A percentile compares a stretch with the other conserved stretches of the same genome.
phyloP scores from a whole-genome alignment of 1,139 yeast species.

The Saccharomyces hybrid region DNA sequence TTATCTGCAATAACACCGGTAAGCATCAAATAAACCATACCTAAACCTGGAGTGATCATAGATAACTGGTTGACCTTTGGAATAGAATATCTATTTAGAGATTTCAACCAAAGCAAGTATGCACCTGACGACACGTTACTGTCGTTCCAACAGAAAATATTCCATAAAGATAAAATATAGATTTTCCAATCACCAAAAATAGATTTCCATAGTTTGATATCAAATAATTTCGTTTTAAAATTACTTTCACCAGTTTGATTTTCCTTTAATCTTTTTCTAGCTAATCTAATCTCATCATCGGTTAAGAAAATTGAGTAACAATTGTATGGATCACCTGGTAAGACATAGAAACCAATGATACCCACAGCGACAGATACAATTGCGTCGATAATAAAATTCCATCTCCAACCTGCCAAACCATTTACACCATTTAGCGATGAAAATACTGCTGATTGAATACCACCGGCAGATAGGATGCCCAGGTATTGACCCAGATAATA shows the following conservation, averaged over 20 bases:
- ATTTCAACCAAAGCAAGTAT: constrained; percentile 48
- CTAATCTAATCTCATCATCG: constrained; percentile 51
- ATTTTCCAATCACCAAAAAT: constrained; percentile 51
- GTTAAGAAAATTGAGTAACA: constrained; percentile 49
- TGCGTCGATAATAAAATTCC: constrained; percentile 68
- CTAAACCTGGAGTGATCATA: constrained; percentile 46
- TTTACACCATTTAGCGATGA: constrained; percentile 39
- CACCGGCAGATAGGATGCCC: constrained; percentile 57
- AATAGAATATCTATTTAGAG: constrained; percentile 36
- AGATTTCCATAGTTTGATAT: constrained; percentile 40
- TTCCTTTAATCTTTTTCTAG: constrained; percentile 44
- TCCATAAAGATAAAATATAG: constrained; percentile 46
- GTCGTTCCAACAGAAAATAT: constrained; percentile 59
- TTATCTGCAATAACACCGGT: constrained; percentile 46
- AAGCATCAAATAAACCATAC: constrained; percentile 41
- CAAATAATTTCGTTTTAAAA: constrained; percentile 32
- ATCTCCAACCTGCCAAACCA: constrained; percentile 61
- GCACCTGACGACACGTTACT: constrained; percentile 45
- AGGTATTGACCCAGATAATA: constrained; percentile 55
- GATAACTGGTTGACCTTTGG: constrained; percentile 38
- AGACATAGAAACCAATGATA: constrained; percentile 48
- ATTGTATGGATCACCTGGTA: constrained; percentile 65
- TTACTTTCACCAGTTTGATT: constrained; percentile 34
- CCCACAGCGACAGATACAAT: constrained; percentile 55
- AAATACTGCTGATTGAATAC: constrained; percentile 55